Conservation (phyloP, 2,329 filamentous ascomycete genomes). For the Taxawa tesnikishii region DNA sequence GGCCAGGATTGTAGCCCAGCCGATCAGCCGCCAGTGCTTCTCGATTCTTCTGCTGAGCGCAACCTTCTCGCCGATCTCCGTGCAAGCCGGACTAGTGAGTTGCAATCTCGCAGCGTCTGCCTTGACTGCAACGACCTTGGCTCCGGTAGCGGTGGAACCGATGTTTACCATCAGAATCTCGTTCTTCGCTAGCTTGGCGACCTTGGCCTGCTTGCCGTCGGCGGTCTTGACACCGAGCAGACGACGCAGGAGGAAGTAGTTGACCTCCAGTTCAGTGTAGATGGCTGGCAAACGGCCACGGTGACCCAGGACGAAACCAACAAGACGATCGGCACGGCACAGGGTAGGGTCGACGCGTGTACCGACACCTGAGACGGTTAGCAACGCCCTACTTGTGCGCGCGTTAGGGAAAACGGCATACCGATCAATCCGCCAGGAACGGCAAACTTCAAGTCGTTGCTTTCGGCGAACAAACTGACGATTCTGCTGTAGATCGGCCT, state of each 20-base stretch:
- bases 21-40: slow-evolving; percentile 96
- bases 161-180: slow-evolving; percentile 99
- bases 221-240: slow-evolving; percentile 94
- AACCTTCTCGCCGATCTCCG: slow-evolving; percentile 96
- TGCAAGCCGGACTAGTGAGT: slow-evolving; percentile 75
- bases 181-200: slow-evolving; percentile 95
- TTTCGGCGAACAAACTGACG: slow-evolving; percentile 89
- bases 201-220: slow-evolving; percentile 98
- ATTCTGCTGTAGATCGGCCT: slow-evolving; percentile 94
- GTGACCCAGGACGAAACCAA: slow-evolving; percentile 93
- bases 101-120: slow-evolving; percentile 93
- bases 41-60: slow-evolving; percentile 92
- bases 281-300: slow-evolving; percentile 90
- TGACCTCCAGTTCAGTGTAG: slow-evolving; percentile 96
- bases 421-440: slow-evolving; percentile 92
- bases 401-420: slow-evolving; percentile 10
- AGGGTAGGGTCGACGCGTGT: slow-evolving; percentile 95
- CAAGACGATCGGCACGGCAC: slow-evolving; percentile 96
- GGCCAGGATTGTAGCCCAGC: slow-evolving; percentile 45
- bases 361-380: slow-evolving; percentile 54
- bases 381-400: neutral
- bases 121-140: slow-evolving; percentile 94
- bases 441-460: slow-evolving; percentile 96
- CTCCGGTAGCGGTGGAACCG: slow-evolving; percentile 90
- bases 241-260: slow-evolving; percentile 94